Evolutionary conservation across 208 protist species (phyloP), one percentile per base, ranked within the genome.

Genomic region (Wallacemonas sp.): DNA sequence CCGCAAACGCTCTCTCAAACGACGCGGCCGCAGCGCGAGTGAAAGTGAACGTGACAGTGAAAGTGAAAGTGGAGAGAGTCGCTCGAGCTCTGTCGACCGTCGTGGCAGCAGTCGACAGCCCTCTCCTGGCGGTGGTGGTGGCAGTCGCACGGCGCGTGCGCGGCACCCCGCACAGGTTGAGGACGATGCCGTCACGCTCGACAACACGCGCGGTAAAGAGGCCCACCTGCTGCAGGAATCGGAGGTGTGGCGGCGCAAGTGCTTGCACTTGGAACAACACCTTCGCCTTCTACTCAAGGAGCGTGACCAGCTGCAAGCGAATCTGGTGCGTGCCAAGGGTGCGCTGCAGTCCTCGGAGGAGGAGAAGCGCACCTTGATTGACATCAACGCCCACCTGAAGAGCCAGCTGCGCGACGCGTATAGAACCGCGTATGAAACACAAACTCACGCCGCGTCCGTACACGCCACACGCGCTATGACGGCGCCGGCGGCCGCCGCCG

Each of bases 371-470:
- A 91, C 83, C 5, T 71, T 96, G 53, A 68, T 92, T 17, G 88
- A 94, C 62, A 61, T 96, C 12, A 96, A 96, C 66, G 77, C 85
- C 9, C 69, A 94, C 11, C 77, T 96, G 17, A 96, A 96, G 77
- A 80, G 84, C 24, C 90, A 96, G 62, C 72, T 93, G 65, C 68
- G 88, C 0, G 87, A 93, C 60, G 84, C 85, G 36, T 96, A 91
- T 56, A 77, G 82, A 9, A 75, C 79, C 22, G 75, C 76, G 30
- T 38, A 68, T 30, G 77, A 73, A 15, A 38, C 51, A 19, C 51
- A 58, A 21, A 31, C 12, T 6, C 2, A 19, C 44, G 22, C 59
- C 39, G 55, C 39, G 73, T 24, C 1, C 36, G 66, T 45, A 27
- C 24, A 19, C 33, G n/a, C 17, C 44, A 33, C 45, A 30, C 46